Evolutionary conservation across 768 basidiomycete species (phyloP), one percentile per base, ranked within the genome.

Genomic region (Vishniacozyma victoriae): DNA sequence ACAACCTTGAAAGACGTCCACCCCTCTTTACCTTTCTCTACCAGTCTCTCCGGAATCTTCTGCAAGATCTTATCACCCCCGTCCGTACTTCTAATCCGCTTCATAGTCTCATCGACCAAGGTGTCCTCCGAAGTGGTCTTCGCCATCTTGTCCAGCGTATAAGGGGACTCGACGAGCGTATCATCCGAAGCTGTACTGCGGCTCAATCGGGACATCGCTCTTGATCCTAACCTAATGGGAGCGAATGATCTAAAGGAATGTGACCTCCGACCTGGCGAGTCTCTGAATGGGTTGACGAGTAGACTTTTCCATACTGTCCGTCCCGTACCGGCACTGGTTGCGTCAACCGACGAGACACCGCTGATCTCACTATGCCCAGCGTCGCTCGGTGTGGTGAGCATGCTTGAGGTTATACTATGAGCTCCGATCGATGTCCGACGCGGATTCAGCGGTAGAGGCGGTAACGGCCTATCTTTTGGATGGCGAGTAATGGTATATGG

Each of bases 1-100:
- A 74, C 76, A 79, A 80, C 82, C 68, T 84, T 86, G 61, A 77
- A 77, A n/a, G 50, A 45, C 14, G 80, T 80, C 84, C 84, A 85
- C n/a, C 69, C 58, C 24, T 73, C 76, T 57, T 26, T 73, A 18
- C 23, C 27, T 35, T 37, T 44, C 29, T 41, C 50, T 14, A 15
- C 33, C 26, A 26, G 15, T 24, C 27, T 29, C n/a, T 50, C 44
- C 2, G 58, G 54, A 26, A 55, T 55, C 40, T 60, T 60, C 37
- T 40, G 27, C 5, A 52, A 53, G 12, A 57, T 23, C 19, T 54
- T 53, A 40, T 57, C 56, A 31, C 48, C 53, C 18, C 50, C 7
- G 9, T 37, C 35, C 12, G 35, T n/a, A n/a, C n/a, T 16, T 15
- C 26, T 40, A 7, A 13, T 27, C n/a, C 40, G 43, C 19, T 22